Base-by-base conservation (phyloP, 2,329 filamentous ascomycete genomes). In the Venturia asperata region DNA sequence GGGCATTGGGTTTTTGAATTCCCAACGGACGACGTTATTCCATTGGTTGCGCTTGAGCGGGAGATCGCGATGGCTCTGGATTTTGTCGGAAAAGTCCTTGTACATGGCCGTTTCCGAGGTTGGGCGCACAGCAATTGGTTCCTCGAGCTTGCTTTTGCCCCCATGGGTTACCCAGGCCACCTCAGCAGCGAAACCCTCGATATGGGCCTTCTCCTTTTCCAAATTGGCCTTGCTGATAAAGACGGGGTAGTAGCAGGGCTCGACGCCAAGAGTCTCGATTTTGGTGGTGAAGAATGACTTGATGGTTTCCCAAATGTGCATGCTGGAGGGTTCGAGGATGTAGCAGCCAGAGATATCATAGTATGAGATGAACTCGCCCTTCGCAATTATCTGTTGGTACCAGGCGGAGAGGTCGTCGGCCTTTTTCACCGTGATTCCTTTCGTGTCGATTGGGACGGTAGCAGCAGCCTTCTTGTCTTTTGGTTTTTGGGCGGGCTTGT, bases 341-440 rank as follows among this genome's bases (percentile, higher is more conserved):
- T 96, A 97, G 81, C 95, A 97, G 61, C 92, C 91, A n/a, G 92
- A 91, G 68, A 97, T 93, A 79, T 96, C 90, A 74, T 97, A 97
- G 84, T 97, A 99, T 74, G 96, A 92, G 72, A 97, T 88, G 89
- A 99, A 90, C 76, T 97, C 91, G 71, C 91, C 91, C 84, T 99
- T 99, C 74, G 92, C 87, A 66, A 99, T 89, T 67, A 97, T 90
- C 79, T 99, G 93, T 79, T 96, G 91, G 79, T 99, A 99, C 94
- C 94, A 99, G 77, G 87, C 87, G 17, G 47, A 83, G 75, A 99
- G 94, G 79, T 97, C 91, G 61, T 90, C 88, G 61, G 88, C 82
- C 79, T 97, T 97, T 68, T 84, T 83, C 67, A 89, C 86, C 68
- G 92, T 94, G 72, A 97, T 96, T 69, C 92, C 92, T 71, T 63